A percentile compares a stretch with the other conserved stretches of the same genome.
Conservation (phyloP, 805 yeast genomes). For the Suhomyces emberorum region DNA sequence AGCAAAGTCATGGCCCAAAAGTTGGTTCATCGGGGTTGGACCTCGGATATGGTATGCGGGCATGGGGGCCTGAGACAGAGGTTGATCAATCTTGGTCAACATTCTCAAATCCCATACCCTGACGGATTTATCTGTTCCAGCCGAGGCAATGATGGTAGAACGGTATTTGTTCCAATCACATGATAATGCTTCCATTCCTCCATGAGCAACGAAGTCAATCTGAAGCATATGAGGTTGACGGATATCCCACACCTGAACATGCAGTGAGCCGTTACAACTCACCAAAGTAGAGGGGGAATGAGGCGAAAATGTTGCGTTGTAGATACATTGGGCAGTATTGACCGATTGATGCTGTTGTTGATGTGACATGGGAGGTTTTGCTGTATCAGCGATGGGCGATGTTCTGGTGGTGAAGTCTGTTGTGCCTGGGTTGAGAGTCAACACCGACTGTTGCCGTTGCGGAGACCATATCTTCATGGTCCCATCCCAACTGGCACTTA, state of each 20-base stretch:
- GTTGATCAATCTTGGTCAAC: constrained; percentile 43
- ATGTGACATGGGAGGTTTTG: constrained; percentile 29
- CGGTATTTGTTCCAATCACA: constrained; percentile 92
- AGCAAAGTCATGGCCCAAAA: constrained; percentile 87
- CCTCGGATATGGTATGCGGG: constrained; percentile 46
- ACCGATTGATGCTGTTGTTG: constrained; percentile 29
- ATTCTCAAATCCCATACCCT: constrained; percentile 87
- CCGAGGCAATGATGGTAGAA: constrained; percentile 74
- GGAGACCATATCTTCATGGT: constrained; percentile 79
- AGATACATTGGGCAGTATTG: constrained; percentile 58
- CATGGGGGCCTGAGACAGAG: constrained; percentile 32
- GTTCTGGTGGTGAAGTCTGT: constrained; percentile 26
- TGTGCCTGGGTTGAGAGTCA: constrained; percentile 45
- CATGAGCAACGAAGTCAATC: constrained; percentile 65
- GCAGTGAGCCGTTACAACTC: constrained; percentile 72
- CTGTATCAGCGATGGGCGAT: constrained; percentile 22
- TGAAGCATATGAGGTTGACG: constrained; percentile 63
- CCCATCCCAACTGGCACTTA: constrained; percentile 92
- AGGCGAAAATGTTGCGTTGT: constrained; percentile 79
- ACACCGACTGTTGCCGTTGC: constrained; percentile 48
- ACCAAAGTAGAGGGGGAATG: constrained; percentile 70
- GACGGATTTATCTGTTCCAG: constrained; percentile 85
- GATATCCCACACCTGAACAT: constrained; percentile 77
- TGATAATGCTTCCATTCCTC: constrained; percentile 74
- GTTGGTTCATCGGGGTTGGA: constrained; percentile 70